Conservation (phyloP, 495 filamentous ascomycete genomes). For the Terfezia claveryi region DNA sequence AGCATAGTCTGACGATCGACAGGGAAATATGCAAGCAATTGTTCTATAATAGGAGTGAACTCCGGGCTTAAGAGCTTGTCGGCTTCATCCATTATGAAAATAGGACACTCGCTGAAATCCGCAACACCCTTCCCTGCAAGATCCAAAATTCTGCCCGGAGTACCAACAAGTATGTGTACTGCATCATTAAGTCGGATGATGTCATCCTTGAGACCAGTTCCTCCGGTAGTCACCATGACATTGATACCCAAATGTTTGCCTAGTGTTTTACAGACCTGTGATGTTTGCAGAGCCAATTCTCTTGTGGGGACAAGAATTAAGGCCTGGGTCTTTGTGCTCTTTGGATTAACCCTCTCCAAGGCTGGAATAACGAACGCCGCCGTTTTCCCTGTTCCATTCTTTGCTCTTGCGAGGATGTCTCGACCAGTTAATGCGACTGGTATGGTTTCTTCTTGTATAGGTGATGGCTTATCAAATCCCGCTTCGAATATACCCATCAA, state of each 20-base stretch:
- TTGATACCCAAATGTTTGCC: conserved; percentile 93
- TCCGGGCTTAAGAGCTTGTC: conserved; percentile 92
- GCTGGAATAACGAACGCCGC: conserved; percentile 94
- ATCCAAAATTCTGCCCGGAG: conserved; percentile 85
- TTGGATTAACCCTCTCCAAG: conserved; percentile 85
- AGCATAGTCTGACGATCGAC: conserved; percentile 97
- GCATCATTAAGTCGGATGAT: conserved; percentile 85
- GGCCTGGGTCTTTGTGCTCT: conserved; percentile 82
- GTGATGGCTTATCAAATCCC: conserved; percentile 94
- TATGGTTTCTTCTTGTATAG: conserved; percentile 97
- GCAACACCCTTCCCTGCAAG: conserved; percentile 85
- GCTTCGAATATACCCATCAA: conserved; percentile 99
- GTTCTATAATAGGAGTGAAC: conserved; percentile 92
- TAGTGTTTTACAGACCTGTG: conserved; percentile 93
- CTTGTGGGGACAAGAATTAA: conserved; percentile 89
- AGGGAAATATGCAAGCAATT: conserved; percentile 76
- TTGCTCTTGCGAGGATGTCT: conserved; percentile 88
- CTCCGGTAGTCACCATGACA: conserved; percentile 97
- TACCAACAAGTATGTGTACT: conserved; percentile 94
- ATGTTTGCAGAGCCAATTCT: conserved; percentile 96
- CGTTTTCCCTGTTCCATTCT: conserved; percentile 97
- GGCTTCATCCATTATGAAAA: conserved; percentile 98
- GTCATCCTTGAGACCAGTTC: conserved; percentile 83
- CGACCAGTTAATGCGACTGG: conserved; percentile 85
- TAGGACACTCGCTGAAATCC: conserved; percentile 86